These are phyloP conservation scores for Trypanosoma conorhini DNA, from an alignment of 208 protist genomes.

Conservation along the genomic window DNA sequence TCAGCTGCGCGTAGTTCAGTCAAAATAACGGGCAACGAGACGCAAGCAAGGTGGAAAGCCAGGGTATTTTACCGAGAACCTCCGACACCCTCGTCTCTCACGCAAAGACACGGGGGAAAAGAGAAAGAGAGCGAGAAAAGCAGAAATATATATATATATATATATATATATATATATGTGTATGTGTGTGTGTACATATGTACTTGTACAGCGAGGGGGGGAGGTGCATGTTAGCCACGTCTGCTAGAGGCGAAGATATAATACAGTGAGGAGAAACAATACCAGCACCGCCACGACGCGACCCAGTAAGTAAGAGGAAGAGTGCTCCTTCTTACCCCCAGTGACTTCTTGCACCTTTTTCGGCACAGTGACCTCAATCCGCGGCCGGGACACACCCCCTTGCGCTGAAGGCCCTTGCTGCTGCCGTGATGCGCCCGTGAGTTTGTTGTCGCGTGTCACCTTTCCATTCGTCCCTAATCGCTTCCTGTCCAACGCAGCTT, in stretches of 20 bases:
- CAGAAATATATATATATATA: no score
- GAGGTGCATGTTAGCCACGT: not conserved
- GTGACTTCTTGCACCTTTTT: not conserved
- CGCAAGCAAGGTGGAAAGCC: not conserved
- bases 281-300: not conserved
- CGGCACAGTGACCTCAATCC: not conserved
- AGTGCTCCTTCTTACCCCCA: not conserved
- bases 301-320: constrained; percentile 4
- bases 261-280: constrained; percentile 2
- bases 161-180: not conserved
- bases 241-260: constrained; percentile 13
- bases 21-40: no score
- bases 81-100: not conserved
- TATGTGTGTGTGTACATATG: constrained; percentile 4
- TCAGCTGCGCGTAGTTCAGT: not conserved
- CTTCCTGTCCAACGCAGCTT: not conserved
- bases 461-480: not conserved
- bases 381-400: not conserved
- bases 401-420: not conserved
- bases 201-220: not conserved
- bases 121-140: not conserved
- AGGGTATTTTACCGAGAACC: not conserved
- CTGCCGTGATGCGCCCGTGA: not conserved
- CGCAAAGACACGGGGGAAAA: not conserved
- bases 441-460: not conserved